phyloP scores from a whole-genome alignment of 2,329 filamentous ascomycete genomes.

The Scopulariopsis brevicaulis region DNA sequence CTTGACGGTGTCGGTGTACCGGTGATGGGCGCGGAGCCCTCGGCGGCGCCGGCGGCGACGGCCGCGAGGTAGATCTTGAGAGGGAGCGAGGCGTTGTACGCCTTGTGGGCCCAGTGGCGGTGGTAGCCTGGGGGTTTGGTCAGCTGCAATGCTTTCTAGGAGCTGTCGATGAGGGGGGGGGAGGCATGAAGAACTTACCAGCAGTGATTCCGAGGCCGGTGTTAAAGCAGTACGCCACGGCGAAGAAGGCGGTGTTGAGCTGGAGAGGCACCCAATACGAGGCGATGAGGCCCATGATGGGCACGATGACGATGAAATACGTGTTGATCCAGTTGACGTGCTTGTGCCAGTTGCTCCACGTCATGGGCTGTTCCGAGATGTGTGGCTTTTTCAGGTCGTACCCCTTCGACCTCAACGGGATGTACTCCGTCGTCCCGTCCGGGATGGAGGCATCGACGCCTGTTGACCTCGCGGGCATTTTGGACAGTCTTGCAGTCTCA shows the following conservation, averaged over 20 bases:
- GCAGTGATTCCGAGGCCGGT: slow-evolving; percentile 72
- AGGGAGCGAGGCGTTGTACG: slow-evolving; percentile 66
- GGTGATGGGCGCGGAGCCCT: slow-evolving; percentile 83
- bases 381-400: slow-evolving; percentile 59
- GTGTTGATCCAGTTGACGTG: slow-evolving; percentile 93
- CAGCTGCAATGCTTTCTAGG: background rate
- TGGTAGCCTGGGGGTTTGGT: slow-evolving; percentile 44
- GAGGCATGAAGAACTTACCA: slow-evolving; percentile 32
- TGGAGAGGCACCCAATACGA: slow-evolving; percentile 70
- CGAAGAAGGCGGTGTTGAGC: slow-evolving; percentile 60
- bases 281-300: slow-evolving; percentile 59
- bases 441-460: slow-evolving; percentile 22
- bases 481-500: background rate
- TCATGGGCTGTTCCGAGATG: slow-evolving; percentile 75
- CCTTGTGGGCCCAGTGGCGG: slow-evolving; percentile 76
- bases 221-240: slow-evolving; percentile 73
- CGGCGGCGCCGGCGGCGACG: slow-evolving; percentile 70
- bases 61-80: slow-evolving; percentile 75
- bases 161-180: too few species aligned
- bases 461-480: background rate
- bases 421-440: slow-evolving; percentile 45
- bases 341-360: slow-evolving; percentile 75
- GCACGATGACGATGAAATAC: slow-evolving; percentile 67
- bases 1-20: slow-evolving; percentile 87
- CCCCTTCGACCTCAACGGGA: slow-evolving; percentile 23